phyloP scores from a whole-genome alignment of 2,329 filamentous ascomycete genomes.

The Nemania serpens region DNA sequence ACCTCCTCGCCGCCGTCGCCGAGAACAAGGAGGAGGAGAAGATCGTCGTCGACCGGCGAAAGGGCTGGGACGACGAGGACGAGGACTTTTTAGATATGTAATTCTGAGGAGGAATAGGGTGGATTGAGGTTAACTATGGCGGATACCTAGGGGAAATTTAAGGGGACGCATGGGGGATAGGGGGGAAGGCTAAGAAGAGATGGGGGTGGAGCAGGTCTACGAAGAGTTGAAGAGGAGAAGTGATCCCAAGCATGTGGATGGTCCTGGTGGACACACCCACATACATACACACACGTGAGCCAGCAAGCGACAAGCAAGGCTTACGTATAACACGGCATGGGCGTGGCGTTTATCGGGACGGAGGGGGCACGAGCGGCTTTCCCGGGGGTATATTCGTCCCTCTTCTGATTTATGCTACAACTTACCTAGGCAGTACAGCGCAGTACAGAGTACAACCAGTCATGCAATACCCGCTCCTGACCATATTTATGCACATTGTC shows the following conservation, averaged over 20 bases:
- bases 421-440: slow-evolving; percentile 5
- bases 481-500: background rate
- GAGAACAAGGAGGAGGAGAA: slow-evolving; percentile 80
- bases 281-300: too few species aligned
- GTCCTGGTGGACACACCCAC: too few species aligned
- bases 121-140: background rate
- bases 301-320: background rate
- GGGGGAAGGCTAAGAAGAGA: too few species aligned
- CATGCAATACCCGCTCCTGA: background rate
- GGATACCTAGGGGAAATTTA: background rate
- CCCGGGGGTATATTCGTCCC: slow-evolving; percentile 10
- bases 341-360: slow-evolving; percentile 34
- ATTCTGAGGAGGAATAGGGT: slow-evolving; percentile 11
- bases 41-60: slow-evolving; percentile 84
- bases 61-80: slow-evolving; percentile 83
- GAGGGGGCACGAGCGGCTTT: background rate
- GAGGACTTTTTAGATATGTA: slow-evolving; percentile 71
- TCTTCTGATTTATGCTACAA: slow-evolving; percentile 25
- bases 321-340: slow-evolving; percentile 23
- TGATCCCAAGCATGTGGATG: too few species aligned
- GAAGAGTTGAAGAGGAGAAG: background rate
- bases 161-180: background rate
- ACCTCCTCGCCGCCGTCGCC: slow-evolving; percentile 81
- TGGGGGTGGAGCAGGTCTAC: too few species aligned
- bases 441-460: slow-evolving; percentile 14